Conservation (phyloP, 1,139 yeast genomes). For the Scheffersomyces illinoinensis region DNA sequence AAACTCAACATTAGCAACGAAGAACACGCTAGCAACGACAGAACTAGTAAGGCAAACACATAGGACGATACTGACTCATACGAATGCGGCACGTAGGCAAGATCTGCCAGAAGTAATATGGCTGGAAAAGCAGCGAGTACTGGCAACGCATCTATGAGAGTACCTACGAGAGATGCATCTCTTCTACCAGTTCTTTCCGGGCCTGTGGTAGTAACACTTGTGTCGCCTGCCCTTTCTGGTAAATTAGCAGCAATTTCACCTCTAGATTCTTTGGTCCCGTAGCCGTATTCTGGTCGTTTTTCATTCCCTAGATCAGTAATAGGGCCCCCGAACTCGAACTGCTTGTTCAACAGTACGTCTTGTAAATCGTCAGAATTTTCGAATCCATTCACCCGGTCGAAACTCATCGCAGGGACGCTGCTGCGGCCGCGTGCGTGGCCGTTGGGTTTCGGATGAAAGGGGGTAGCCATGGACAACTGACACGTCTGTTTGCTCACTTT, state of each 20-base stretch:
- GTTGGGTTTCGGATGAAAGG: neutral
- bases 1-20: slow-evolving; percentile 16
- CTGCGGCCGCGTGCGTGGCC: neutral
- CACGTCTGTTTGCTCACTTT: neutral
- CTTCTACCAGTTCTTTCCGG: neutral
- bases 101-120: slow-evolving; percentile 21
- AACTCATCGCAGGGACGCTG: neutral
- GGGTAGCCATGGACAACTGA: neutral
- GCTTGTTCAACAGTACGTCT: neutral
- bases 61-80: neutral
- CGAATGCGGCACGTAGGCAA: slow-evolving; percentile 10
- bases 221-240: neutral
- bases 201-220: neutral
- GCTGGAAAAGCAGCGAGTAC: slow-evolving; percentile 29
- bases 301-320: neutral
- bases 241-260: neutral
- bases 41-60: slow-evolving; percentile 2
- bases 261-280: neutral
- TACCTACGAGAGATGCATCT: neutral
- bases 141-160: slow-evolving; percentile 26
- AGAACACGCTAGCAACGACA: slow-evolving; percentile 16
- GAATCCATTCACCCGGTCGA: neutral
- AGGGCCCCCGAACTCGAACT: neutral
- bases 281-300: neutral
- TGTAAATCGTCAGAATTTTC: neutral